Evolutionary conservation across 1,284 basidiomycete species (phyloP), one percentile per base, ranked within the genome.

Genomic region (Leccinum fuscescens): DNA sequence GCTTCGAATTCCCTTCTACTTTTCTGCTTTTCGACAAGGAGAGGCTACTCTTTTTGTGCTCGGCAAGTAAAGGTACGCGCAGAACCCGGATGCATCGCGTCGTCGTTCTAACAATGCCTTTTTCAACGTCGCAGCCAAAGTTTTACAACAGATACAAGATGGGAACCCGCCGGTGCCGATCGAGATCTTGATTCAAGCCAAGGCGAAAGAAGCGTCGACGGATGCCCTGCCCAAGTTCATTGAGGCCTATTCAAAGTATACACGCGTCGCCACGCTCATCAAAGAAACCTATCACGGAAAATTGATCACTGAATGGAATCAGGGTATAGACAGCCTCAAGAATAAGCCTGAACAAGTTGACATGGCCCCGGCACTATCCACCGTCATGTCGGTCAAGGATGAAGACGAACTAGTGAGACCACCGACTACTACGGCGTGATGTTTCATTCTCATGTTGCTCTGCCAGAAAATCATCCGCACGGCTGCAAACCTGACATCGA

Each of bases 1-100:
- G 95, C 24, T 98, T 95, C 75, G 96, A 98, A 75, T 98, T 98
- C 71, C 96, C 96, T 0, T 94, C 94, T 0, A 98, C 96, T 0
- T 80, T 98, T 49, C 85, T 96, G 60, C 77, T 96, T 37, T 90
- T 98, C 66, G 83, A 89, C 66, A 88, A 88, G 67, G 79, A 88
- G 57, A 89, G 85, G 69, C 77, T 98, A 31, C 82, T 80, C 31
- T 90, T 98, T 59, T 79, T 98, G 46, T 95, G 93, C 65, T 96
- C 94, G 20, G 85, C 90, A 3, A 91, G 90, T 33, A 98, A 98
- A 84, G 92, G 94, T 94, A 59, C 64, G 60, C 53, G 44, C 27
- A 58, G 2, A 15, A 14, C 51, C 35, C 52, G 39, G 46, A 33
- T 57, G 46, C 20, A 24, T 27, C 52, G 55, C 55, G 59, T 59